These are phyloP conservation scores for Arachnopeziza araneosa DNA, from an alignment of 2,329 filamentous ascomycete genomes.

Conservation along the genomic window DNA sequence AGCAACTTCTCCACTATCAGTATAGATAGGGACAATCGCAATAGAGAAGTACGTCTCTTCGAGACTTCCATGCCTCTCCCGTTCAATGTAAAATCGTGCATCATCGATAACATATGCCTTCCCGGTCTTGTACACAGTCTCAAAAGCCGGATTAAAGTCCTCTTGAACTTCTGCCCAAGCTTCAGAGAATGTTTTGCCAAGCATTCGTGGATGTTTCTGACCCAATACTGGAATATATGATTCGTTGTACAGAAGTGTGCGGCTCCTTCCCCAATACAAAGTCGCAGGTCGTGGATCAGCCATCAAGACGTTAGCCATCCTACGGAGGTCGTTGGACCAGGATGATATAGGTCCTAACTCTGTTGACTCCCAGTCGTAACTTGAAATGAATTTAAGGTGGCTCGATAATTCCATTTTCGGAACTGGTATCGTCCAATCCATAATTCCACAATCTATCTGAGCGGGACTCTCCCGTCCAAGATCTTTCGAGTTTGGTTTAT, in stretches of 20 bases:
- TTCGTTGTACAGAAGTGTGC: conserved; percentile 34
- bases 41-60: conserved; percentile 34
- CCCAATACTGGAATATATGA: conserved; percentile 29
- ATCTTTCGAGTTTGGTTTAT: not conserved
- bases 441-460: conserved; percentile 18
- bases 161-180: conserved; percentile 35
- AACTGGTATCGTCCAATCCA: conserved; percentile 9
- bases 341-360: conserved; percentile 35
- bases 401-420: conserved; percentile 13
- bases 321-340: conserved; percentile 38
- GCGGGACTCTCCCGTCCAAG: conserved; percentile 3
- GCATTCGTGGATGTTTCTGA: conserved; percentile 31
- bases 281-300: conserved; percentile 33
- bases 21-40: conserved; percentile 19
- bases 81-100: conserved; percentile 29
- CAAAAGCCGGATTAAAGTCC: conserved; percentile 28
- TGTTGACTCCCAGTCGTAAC: conserved; percentile 38
- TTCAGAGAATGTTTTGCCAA: conserved; percentile 35
- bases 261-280: conserved; percentile 32
- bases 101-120: conserved; percentile 22
- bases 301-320: conserved; percentile 32
- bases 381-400: conserved; percentile 27
- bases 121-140: conserved; percentile 25
- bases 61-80: conserved; percentile 27
- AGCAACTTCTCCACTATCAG: conserved; percentile 11